Conservation (phyloP, 805 yeast genomes). For the Alloascoidea hylecoeti region DNA sequence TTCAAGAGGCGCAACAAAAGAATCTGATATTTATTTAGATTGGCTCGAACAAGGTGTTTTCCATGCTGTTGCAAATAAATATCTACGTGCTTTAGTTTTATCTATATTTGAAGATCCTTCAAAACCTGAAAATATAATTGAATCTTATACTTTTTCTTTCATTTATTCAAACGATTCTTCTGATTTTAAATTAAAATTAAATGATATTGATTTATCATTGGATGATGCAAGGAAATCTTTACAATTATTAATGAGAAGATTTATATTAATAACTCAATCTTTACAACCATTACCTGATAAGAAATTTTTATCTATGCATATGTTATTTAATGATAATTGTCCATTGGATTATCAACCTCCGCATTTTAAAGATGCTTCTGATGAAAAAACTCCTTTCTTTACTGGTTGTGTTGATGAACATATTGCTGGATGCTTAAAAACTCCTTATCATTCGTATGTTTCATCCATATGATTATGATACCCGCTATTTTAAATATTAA, state of each 20-base stretch:
- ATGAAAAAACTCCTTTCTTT: not conserved
- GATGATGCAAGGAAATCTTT: conserved; percentile 27
- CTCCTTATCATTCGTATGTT: not conserved
- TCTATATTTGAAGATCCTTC: conserved; percentile 28
- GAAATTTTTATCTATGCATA: conserved; percentile 31
- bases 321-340: conserved; percentile 31
- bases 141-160: conserved; percentile 35
- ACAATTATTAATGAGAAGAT: conserved; percentile 33
- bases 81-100: conserved; percentile 29
- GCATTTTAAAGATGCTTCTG: conserved; percentile 27
- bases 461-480: not conserved
- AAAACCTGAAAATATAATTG: conserved; percentile 28
- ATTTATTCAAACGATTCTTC: conserved; percentile 21
- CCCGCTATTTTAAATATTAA: too few species aligned
- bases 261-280: conserved; percentile 38
- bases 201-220: conserved; percentile 6
- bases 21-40: conserved; percentile 32
- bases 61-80: conserved; percentile 27
- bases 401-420: not conserved
- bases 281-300: conserved; percentile 35
- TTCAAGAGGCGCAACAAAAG: conserved; percentile 26
- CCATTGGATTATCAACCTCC: conserved; percentile 35
- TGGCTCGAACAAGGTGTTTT: conserved; percentile 40
- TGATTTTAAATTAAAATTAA: conserved; percentile 14
- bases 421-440: not conserved